These are phyloP conservation scores for Mycena pura DNA, from an alignment of 768 basidiomycete species.

Conservation along the genomic window DNA sequence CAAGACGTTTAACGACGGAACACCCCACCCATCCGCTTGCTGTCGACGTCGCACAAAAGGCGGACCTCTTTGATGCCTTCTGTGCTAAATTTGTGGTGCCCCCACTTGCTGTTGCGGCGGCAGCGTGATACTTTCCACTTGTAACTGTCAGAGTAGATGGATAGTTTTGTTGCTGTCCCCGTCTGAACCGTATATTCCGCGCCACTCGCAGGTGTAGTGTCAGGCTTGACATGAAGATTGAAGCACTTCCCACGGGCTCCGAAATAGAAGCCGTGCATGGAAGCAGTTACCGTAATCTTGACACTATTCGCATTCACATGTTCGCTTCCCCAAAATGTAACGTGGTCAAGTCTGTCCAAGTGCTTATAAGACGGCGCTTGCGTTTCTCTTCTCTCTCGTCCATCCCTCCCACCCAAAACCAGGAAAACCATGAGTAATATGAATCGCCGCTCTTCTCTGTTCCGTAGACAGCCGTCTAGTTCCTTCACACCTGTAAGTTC, in stretches of 20 bases:
- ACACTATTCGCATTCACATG: neutral
- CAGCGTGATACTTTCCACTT: conserved; percentile 19
- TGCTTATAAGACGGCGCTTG: conserved; percentile 16
- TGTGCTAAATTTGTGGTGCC: conserved; percentile 69
- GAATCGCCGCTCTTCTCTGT: conserved; percentile 19
- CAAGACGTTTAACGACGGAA: conserved; percentile 46
- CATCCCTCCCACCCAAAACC: neutral
- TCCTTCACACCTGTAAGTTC: neutral
- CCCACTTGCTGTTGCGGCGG: conserved; percentile 45
- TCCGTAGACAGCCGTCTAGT: conserved; percentile 16
- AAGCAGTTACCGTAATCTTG: neutral
- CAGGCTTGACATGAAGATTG: neutral
- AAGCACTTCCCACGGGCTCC: too few relatives aligned
- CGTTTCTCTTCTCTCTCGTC: neutral
- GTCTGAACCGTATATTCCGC: neutral
- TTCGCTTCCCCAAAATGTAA: conserved; percentile 1
- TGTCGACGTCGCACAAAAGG: conserved; percentile 64
- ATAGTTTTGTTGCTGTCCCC: neutral
- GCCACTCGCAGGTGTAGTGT: too few relatives aligned
- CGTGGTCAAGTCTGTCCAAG: conserved; percentile 7
- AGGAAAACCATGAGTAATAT: neutral
- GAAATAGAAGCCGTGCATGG: too few relatives aligned
- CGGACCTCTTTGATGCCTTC: conserved; percentile 65
- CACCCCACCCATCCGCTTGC: conserved; percentile 77
- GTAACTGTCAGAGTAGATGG: conserved; percentile 12